Conservation (phyloP, 495 filamentous ascomycete species). For the Astrocystis sublimbata region DNA sequence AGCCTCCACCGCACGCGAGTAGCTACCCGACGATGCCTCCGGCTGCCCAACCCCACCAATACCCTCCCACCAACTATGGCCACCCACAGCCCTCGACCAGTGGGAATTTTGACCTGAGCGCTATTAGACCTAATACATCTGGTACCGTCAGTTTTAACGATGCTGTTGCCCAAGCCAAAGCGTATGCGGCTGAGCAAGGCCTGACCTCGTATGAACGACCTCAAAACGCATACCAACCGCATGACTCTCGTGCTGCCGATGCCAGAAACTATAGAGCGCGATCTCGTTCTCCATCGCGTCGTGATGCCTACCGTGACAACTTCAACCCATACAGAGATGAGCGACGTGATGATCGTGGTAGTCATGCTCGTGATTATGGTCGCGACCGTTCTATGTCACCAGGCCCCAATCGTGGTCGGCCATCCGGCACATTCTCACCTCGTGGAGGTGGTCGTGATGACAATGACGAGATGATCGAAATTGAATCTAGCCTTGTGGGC, state of each 20-base stretch:
- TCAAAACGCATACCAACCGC: constrained; percentile 38
- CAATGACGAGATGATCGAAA: constrained; percentile 72
- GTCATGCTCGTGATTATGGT: constrained; percentile 54
- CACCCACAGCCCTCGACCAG: constrained; percentile 68
- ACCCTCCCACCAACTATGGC: constrained; percentile 45
- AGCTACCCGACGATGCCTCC: constrained; percentile 29
- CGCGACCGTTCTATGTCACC: constrained; percentile 67
- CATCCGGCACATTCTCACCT: constrained; percentile 49
- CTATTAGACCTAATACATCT: constrained; percentile 70
- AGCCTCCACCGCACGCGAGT: constrained; percentile 33
- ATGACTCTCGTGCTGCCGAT: constrained; percentile 42
- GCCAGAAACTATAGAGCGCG: constrained; percentile 60
- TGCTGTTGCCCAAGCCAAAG: constrained; percentile 71
- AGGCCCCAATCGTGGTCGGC: constrained; percentile 46
- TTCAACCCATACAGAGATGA: constrained; percentile 77
- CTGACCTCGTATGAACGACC: constrained; percentile 54
- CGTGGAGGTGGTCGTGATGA: constrained; percentile 48
- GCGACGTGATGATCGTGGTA: constrained; percentile 62
- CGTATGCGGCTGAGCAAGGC: constrained; percentile 70
- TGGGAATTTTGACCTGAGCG: constrained; percentile 71
- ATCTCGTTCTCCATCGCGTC: constrained; percentile 64
- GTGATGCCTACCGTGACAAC: constrained; percentile 67
- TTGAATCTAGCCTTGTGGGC: constrained; percentile 76
- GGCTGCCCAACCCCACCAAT: constrained; percentile 40
- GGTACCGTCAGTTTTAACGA: constrained; percentile 73